phyloP scores from a whole-genome alignment of 306 rosid species.

The Calophaca sinica region DNA sequence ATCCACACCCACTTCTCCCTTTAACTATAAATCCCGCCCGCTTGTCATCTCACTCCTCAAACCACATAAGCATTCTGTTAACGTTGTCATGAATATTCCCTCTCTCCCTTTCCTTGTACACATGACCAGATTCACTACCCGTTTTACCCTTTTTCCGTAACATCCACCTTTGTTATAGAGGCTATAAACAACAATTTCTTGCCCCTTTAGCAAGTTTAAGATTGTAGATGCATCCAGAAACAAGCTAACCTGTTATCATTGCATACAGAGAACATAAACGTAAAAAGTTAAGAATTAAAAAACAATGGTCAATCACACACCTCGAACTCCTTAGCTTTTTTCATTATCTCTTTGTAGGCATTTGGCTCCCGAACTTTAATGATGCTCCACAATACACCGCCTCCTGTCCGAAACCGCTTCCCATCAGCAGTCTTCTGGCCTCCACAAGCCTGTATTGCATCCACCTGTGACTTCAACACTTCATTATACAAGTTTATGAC shows the following conservation, averaged over 20 bases:
- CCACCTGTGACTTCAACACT: conserved; percentile 65
- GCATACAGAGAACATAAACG: conserved; percentile 14
- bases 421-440: conserved; percentile 90
- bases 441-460: conserved; percentile 84
- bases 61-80: background rate
- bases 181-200: background rate
- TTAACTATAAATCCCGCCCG: background rate
- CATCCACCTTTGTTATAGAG: background rate
- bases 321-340: conserved; percentile 85
- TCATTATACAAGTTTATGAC: conserved; percentile 36
- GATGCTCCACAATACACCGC: conserved; percentile 89
- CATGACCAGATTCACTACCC: conserved; percentile 7
- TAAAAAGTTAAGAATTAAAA: conserved; percentile 8
- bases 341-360: conserved; percentile 88
- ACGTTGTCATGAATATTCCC: background rate
- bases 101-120: conserved; percentile 1
- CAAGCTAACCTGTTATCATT: background rate
- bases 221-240: background rate
- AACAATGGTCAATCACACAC: conserved; percentile 49
- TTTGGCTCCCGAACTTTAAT: conserved; percentile 85
- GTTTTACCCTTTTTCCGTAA: background rate
- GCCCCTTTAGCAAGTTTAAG: background rate
- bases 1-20: background rate
- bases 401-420: conserved; percentile 74
- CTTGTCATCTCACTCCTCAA: background rate